Conservation (phyloP, 306 rosid species). For the Casuarina equisetifolia region DNA sequence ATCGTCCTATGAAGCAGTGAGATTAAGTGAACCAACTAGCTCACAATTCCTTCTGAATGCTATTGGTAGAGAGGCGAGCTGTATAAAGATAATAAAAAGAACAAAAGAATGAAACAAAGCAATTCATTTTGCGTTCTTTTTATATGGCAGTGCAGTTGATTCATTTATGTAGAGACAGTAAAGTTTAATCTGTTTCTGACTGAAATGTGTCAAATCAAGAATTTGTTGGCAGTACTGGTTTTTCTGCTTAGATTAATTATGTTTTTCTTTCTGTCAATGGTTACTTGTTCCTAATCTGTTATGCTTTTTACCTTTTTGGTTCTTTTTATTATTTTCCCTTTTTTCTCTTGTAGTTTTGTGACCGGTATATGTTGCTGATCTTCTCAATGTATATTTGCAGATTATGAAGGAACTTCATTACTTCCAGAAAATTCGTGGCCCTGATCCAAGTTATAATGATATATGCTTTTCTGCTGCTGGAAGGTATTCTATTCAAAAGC, state of each 20-base stretch:
- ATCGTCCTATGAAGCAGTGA: conserved; percentile 2
- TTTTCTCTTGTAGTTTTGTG: not conserved
- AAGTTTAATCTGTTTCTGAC: not conserved
- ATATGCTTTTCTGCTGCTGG: conserved; percentile 77
- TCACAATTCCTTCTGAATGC: conserved; percentile 10
- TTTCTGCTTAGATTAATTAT: not conserved
- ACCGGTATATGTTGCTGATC: not conserved
- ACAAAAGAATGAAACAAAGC: not conserved
- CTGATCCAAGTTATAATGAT: conserved; percentile 86
- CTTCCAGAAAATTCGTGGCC: conserved; percentile 66
- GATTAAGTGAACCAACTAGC: conserved; percentile 8
- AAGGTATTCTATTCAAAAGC: conserved; percentile 48
- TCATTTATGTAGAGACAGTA: not conserved
- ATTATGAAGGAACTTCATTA: conserved; percentile 63
- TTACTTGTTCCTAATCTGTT: not conserved
- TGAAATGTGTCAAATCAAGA: not conserved
- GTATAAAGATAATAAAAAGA: not conserved
- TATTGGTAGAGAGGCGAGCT: not conserved
- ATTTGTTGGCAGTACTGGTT: conserved; percentile 11
- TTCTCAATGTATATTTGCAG: conserved; percentile 34
- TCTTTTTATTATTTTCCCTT: not conserved
- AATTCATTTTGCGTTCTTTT: not conserved
- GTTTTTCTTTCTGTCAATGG: not conserved
- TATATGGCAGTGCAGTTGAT: not conserved
- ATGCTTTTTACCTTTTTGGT: not conserved